Percentiles rank a stretch among this genome's conserved stretches.
phyloP scores from a whole-genome alignment of 2,329 filamentous ascomycete species.

The Diaporthe ampelina region DNA sequence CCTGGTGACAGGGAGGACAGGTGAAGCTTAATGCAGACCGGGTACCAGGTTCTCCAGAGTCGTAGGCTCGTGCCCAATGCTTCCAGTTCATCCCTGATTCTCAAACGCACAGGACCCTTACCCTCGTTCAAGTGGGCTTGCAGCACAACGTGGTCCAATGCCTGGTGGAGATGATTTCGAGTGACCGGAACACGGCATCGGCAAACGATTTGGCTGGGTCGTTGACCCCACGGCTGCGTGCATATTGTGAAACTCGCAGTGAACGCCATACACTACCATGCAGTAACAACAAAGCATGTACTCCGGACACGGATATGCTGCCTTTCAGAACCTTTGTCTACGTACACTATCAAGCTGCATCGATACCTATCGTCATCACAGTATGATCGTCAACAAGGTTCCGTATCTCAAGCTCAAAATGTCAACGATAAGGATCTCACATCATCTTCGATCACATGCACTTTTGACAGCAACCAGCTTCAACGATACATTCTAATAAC shows the following conservation, averaged over 20 bases:
- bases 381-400: constrained; percentile 9
- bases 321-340: neutral
- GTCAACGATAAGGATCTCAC: neutral
- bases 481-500: no score
- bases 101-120: constrained; percentile 23
- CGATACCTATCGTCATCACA: neutral
- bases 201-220: neutral
- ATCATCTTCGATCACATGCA: no score
- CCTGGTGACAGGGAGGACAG: constrained; percentile 11
- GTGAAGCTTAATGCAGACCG: constrained; percentile 28
- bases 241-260: neutral
- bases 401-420: neutral
- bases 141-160: neutral
- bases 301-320: neutral
- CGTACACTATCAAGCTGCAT: neutral
- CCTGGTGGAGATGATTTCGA: neutral
- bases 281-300: neutral
- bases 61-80: constrained; percentile 14
- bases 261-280: neutral
- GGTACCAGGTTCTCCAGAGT: constrained; percentile 10
- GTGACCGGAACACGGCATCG: neutral
- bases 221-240: neutral
- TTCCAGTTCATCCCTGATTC: constrained; percentile 31
- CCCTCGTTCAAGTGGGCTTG: constrained; percentile 10
- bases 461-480: no score